A percentile compares a stretch with the other conserved stretches of the same genome.
Evolutionary conservation across 306 rosid genomes (phyloP).

Genomic region (Luffa aegyptiaca): DNA sequence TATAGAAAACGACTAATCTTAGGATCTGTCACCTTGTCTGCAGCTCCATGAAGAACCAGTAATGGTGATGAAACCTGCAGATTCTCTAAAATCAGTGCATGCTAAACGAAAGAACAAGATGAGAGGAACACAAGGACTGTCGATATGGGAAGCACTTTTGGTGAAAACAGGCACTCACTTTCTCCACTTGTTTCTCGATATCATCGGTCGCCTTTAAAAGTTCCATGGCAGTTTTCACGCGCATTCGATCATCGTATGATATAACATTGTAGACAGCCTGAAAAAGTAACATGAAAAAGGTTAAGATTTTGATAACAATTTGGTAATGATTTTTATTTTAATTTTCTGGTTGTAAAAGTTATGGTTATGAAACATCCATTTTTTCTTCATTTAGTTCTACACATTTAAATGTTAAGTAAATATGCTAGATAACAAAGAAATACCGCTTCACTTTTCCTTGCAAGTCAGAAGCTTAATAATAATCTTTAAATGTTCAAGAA

Average conservation of each 20-base stretch:
- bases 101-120: background rate
- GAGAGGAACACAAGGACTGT: background rate
- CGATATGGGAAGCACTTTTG: background rate
- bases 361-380: background rate
- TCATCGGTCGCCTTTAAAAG: constrained; percentile 46
- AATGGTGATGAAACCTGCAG: constrained; percentile 69
- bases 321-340: background rate
- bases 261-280: constrained; percentile 80
- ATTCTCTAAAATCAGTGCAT: background rate
- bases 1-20: constrained; percentile 62
- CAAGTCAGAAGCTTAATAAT: background rate
- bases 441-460: background rate
- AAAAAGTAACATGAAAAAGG: background rate
- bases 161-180: constrained; percentile 30
- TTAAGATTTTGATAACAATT: background rate
- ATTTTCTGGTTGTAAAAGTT: background rate
- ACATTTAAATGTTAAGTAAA: background rate
- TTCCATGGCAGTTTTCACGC: constrained; percentile 72
- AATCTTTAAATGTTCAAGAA: background rate
- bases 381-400: background rate
- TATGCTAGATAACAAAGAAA: background rate
- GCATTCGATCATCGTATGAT: constrained; percentile 40
- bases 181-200: constrained; percentile 50
- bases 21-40: constrained; percentile 80
- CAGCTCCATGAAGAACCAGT: constrained; percentile 79